Evolutionary conservation across 108 stramenopile species (phyloP), one percentile per base, ranked within the genome.

Genomic region (Nitzschia sp.): DNA sequence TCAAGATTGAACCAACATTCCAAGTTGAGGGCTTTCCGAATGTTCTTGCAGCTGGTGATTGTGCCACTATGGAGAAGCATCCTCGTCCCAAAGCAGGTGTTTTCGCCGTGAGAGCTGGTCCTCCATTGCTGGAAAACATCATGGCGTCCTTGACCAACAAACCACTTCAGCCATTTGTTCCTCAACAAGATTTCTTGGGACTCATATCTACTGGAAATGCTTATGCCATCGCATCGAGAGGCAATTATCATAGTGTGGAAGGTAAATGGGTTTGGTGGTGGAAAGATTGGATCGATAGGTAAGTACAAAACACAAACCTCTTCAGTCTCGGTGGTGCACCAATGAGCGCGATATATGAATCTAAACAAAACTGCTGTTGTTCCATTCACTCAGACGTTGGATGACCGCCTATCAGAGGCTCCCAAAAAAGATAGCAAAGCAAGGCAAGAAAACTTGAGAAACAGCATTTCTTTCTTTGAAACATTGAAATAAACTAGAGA

Each of bases 21-120:
- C 70, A 86, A 74, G 75, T 60, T 19, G 39, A 51, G 11, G 34
- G 51, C 26, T 42, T 63, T 22, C 58, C 67, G 19, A 58, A 64
- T 22, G 82, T 92, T 7, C 89, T 88, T 61, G 90, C 87, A 0
- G 78, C 60, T 0, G 90, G 90, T 21, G 90, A 92, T 75, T 84
- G 84, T 60, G 67, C 69, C 3, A 51, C 70, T 57, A 77, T 86
- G 65, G 65, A 72, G 46, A 25, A 51, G 0, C 48, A 82, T 50
- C 86, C 88, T 8, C 80, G 87, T 11, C 90, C 90, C 53, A 72
- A 62, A 48, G 86, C 83, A 12, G 90, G 90, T 29, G 90, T 92
- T 10, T 89, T 89, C 67, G 90, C 90, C 22, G 90, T 92, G 0
- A 77, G 87, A 19, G 83, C 86, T 37, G 90, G 90, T 19, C 86